Conservation (phyloP, 768 basidiomycete species). For the Pleurotus giganteus region DNA sequence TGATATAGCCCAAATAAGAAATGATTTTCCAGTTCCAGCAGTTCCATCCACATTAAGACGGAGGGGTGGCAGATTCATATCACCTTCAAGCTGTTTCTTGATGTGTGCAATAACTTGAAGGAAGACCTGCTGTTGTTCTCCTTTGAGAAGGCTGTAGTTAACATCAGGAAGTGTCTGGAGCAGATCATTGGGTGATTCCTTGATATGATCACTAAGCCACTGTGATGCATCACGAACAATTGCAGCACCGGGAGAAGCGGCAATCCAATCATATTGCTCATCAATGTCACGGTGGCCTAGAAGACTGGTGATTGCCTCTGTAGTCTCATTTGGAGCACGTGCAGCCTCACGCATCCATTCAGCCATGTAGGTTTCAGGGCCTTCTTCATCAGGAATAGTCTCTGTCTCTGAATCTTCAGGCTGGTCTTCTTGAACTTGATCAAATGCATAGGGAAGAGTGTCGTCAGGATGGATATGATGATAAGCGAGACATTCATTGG, state of each 20-base stretch:
- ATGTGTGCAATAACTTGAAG: too few relatives aligned
- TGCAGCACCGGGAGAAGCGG: conserved; percentile 9
- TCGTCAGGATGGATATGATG: conserved; percentile 1
- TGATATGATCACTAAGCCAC: conserved; percentile 18
- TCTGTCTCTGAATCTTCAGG: conserved; percentile 14
- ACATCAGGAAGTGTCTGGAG: conserved; percentile 18
- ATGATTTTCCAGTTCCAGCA: too few relatives aligned
- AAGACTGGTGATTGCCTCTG: conserved; percentile 11
- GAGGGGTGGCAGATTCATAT: too few relatives aligned
- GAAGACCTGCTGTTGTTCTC: too few relatives aligned
- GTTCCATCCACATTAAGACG: too few relatives aligned
- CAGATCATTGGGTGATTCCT: conserved; percentile 21
- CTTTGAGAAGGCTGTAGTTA: too few relatives aligned
- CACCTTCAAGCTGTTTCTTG: too few relatives aligned
- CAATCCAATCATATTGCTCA: conserved; percentile 20
- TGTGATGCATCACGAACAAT: conserved; percentile 11
- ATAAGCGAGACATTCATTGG: background rate
- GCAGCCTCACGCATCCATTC: conserved; percentile 22
- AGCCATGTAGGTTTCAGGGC: conserved; percentile 12
- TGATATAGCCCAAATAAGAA: too few relatives aligned
- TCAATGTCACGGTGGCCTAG: conserved; percentile 20
- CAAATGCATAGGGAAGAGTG: background rate
- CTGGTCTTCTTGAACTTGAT: conserved; percentile 1
- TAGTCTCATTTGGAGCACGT: conserved; percentile 14
- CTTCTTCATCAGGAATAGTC: conserved; percentile 12